Base-by-base conservation (phyloP, 768 basidiomycete genomes). In the Podaxis sp. region DNA sequence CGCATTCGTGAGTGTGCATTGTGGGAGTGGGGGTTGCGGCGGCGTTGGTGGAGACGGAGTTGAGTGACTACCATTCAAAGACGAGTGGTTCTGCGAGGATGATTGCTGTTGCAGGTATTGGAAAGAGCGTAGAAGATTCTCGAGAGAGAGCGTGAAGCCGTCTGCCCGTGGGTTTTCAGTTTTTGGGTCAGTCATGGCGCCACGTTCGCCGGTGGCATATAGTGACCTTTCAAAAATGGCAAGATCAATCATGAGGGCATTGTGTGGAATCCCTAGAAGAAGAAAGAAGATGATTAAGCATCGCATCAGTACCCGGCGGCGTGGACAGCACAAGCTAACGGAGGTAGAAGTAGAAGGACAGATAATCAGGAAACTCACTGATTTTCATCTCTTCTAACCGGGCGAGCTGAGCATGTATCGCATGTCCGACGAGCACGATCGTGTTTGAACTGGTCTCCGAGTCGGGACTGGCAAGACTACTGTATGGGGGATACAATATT, bases 331-430 rank as follows among this genome's bases (percentile, higher is more conserved):
- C 8, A 28, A 44, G 56, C 37, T 24, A 38, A 40, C 20, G 22
- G 20, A 24, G 24, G 49, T 50, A 22, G 49, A 12, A 22, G 49
- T 50, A 50, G 24, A 50, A 22, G 22, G 49, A 11, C 24, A 50
- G 20, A 44, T 13, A 17, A 44, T 44, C 24, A 46, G 24, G 20
- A 51, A 44, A 62, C 89, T 69, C 69, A 93, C 91, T 89, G 69
- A 93, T 90, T 74, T 86, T 87, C 84, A 93, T 87, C 52, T 92
- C 90, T 57, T 90, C 88, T 40, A 93, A 77, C 17, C 85, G 80
- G 44, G 82, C 77, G 13, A 93, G 73, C 66, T 87, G 82, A 2
- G 79, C 80, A 40, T 77, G 74, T 44, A 85, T 71, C 24, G 79
- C 80, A 68, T 92, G 90, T 1, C 80, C 87, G 12, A 94, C 84